These are phyloP conservation scores for Mucor indicus DNA, from an alignment of 371 early-diverging fungal genomes.

Conservation along the genomic window DNA sequence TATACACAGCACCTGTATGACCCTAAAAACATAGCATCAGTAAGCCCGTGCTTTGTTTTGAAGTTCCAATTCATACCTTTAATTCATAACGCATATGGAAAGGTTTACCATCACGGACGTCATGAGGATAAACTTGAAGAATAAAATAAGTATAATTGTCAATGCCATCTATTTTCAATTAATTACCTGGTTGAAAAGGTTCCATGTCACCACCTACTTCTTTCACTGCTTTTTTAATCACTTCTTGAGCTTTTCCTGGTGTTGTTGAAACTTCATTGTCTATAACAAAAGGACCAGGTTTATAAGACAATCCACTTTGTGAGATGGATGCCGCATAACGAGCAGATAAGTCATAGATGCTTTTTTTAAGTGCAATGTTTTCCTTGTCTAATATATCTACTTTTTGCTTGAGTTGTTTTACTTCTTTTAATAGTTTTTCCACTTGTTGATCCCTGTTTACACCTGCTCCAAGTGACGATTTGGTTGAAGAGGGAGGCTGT, in stretches of 20 bases:
- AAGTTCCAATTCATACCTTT: constrained; percentile 21
- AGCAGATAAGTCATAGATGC: constrained; percentile 79
- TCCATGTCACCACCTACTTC: constrained; percentile 46
- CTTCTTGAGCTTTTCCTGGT: constrained; percentile 36
- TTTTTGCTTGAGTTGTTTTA: constrained; percentile 72
- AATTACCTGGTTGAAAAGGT: constrained; percentile 29
- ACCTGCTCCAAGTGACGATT: constrained; percentile 17
- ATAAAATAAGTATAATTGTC: not conserved
- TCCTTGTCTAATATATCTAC: constrained; percentile 81
- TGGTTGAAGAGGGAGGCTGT: constrained; percentile 20
- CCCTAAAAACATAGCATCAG: constrained; percentile 46
- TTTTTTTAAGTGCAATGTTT: constrained; percentile 79
- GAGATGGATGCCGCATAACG: constrained; percentile 63
- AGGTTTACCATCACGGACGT: constrained; percentile 42
- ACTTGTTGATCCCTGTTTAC: constrained; percentile 49
- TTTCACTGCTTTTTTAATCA: constrained; percentile 47
- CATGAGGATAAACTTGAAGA: constrained; percentile 22
- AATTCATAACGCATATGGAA: constrained; percentile 53
- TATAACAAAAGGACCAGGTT: constrained; percentile 43
- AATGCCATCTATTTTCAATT: not conserved
- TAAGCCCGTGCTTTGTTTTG: not conserved
- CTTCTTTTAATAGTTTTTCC: constrained; percentile 68
- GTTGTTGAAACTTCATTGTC: constrained; percentile 29
- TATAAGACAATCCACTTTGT: constrained; percentile 37
- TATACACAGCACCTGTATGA: constrained; percentile 84